phyloP scores from a whole-genome alignment of 2,329 filamentous ascomycete genomes.

The Apiospora pterosperma region DNA sequence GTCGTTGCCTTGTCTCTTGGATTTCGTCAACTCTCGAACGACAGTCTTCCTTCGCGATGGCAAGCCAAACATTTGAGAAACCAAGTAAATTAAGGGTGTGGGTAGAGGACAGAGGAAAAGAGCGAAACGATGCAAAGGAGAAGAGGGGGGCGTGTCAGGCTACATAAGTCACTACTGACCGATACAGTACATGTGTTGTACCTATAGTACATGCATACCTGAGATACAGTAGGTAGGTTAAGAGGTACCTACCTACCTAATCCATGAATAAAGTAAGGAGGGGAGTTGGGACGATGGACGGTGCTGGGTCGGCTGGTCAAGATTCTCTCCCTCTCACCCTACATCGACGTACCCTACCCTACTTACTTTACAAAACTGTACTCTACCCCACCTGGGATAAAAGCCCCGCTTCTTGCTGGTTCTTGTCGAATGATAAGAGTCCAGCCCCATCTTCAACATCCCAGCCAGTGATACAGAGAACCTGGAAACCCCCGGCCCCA shows the following conservation, averaged over 20 bases:
- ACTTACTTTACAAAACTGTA: neutral
- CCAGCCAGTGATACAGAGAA: neutral
- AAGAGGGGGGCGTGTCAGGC: neutral
- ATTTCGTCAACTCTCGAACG: neutral
- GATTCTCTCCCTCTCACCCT: neutral
- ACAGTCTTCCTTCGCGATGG: neutral
- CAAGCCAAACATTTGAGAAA: neutral
- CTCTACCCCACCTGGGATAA: neutral
- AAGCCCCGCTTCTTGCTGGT: neutral
- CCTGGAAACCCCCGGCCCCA: neutral
- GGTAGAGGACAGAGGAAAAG: neutral
- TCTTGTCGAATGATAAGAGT: neutral
- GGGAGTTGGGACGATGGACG: neutral
- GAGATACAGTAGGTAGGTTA: no score
- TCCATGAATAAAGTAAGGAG: neutral
- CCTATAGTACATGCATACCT: neutral
- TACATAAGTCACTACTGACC: neutral
- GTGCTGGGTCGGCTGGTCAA: neutral
- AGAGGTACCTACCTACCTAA: no score
- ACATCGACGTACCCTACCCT: neutral
- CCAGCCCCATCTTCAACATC: neutral
- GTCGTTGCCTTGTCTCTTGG: neutral
- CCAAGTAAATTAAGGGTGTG: neutral
- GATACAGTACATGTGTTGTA: neutral
- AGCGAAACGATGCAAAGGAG: neutral